Evolutionary conservation across 805 yeast genomes (phyloP).

Genomic region (Wickerhamiella azyma): DNA sequence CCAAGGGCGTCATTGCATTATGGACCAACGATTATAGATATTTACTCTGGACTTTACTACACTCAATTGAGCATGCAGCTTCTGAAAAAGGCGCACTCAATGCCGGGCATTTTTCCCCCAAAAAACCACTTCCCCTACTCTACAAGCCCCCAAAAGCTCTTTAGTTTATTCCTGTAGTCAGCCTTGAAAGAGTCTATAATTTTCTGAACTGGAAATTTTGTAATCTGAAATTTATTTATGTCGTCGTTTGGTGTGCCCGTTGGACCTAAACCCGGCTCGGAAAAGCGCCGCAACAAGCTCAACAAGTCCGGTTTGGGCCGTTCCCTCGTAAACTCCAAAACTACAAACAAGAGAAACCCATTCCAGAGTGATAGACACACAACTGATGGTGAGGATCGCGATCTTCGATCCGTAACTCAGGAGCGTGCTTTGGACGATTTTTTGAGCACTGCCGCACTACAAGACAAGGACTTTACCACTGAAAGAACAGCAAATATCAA

Average conservation of each 20-base stretch:
- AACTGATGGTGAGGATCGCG: slow-evolving; percentile 70
- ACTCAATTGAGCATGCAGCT: too few relatives aligned
- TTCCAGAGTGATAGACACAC: slow-evolving; percentile 76
- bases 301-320: slow-evolving; percentile 79
- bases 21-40: too few relatives aligned
- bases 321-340: slow-evolving; percentile 60
- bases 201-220: background rate
- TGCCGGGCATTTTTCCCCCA: too few relatives aligned
- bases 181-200: too few relatives aligned
- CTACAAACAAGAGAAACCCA: slow-evolving; percentile 39
- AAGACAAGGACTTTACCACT: slow-evolving; percentile 92
- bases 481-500: slow-evolving; percentile 72
- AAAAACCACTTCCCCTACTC: too few relatives aligned
- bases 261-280: slow-evolving; percentile 85
- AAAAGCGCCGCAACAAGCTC: slow-evolving; percentile 39
- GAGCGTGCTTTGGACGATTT: slow-evolving; percentile 90
- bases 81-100: too few relatives aligned
- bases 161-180: too few relatives aligned
- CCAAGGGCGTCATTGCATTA: too few relatives aligned
- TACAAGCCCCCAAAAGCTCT: background rate
- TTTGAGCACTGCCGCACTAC: slow-evolving; percentile 85
- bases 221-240: background rate
- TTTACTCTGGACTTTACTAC: too few relatives aligned
- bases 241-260: slow-evolving; percentile 17
- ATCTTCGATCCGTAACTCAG: slow-evolving; percentile 85